These are phyloP conservation scores for Phytopythium helicoides DNA, from an alignment of 352 stramenopile genomes.

Conservation along the genomic window DNA sequence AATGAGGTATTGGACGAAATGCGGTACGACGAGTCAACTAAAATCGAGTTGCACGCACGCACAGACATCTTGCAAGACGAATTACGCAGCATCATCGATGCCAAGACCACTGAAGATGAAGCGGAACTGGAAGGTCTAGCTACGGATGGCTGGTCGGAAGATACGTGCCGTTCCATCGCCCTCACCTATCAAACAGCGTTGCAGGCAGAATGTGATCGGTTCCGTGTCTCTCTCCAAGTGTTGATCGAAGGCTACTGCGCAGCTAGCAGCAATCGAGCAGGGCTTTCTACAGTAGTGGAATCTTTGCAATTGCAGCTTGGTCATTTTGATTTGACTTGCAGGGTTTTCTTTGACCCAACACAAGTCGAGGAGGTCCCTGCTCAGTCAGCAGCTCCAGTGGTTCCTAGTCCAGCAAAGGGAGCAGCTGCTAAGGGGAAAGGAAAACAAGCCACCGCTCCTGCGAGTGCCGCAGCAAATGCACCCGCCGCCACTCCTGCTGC, in stretches of 20 bases:
- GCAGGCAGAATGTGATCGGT: slow-evolving; percentile 73
- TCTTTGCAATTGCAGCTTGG: slow-evolving; percentile 18
- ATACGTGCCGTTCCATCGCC: slow-evolving; percentile 37
- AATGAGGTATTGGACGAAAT: slow-evolving; percentile 84
- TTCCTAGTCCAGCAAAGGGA: slow-evolving; percentile 18
- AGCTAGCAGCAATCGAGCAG: slow-evolving; percentile 36
- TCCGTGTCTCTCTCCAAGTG: slow-evolving; percentile 53
- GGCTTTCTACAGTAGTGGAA: slow-evolving; percentile 29
- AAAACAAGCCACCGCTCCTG: slow-evolving; percentile 15
- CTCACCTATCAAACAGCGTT: slow-evolving; percentile 50
- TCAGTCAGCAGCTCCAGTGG: slow-evolving; percentile 6
- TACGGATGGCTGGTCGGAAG: slow-evolving; percentile 59
- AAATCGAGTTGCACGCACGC: slow-evolving; percentile 74
- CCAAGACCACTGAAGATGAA: slow-evolving; percentile 36
- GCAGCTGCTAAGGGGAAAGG: slow-evolving; percentile 33
- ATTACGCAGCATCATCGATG: slow-evolving; percentile 42
- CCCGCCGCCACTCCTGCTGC: slow-evolving; percentile 10
- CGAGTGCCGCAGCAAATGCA: slow-evolving; percentile 13
- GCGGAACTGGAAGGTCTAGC: slow-evolving; percentile 45
- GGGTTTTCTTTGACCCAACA: slow-evolving; percentile 35
- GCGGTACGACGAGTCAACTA: slow-evolving; percentile 79
- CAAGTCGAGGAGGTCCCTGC: slow-evolving; percentile 12
- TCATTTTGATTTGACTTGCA: slow-evolving; percentile 33
- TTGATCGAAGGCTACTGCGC: slow-evolving; percentile 49
- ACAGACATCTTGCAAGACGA: slow-evolving; percentile 72